These are phyloP conservation scores for Cordyceps cateniannulata DNA, from an alignment of 2,329 filamentous ascomycete species.

Conservation along the genomic window DNA sequence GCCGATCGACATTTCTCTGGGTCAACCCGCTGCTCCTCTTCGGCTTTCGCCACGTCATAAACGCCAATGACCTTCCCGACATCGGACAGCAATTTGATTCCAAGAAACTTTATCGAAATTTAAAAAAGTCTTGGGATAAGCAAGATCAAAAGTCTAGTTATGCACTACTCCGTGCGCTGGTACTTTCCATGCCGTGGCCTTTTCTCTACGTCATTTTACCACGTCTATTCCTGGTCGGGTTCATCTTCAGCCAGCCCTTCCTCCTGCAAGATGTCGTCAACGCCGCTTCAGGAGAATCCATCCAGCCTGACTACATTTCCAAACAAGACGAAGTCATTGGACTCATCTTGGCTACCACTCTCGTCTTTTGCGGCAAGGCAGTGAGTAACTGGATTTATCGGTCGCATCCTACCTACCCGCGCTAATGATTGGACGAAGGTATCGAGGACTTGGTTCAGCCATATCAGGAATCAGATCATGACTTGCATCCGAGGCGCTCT, in stretches of 20 bases:
- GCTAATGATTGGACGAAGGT: not conserved
- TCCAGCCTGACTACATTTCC: not conserved
- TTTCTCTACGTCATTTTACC: not conserved
- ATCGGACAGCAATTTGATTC: not conserved
- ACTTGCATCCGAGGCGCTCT: not conserved
- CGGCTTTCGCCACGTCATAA: not conserved
- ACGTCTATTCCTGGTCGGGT: not conserved
- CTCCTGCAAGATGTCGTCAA: not conserved
- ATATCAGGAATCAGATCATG: not conserved
- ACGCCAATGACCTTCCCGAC: not conserved
- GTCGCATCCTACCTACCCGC: no score
- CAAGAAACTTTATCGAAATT: not conserved
- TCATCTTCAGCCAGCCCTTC: not conserved
- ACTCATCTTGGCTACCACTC: not conserved
- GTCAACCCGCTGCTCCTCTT: not conserved
- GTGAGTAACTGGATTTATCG: not conserved
- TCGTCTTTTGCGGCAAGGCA: constrained; percentile 1
- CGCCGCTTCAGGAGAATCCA: not conserved
- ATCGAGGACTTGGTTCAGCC: not conserved
- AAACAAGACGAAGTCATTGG: not conserved
- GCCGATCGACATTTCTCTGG: constrained; percentile 6
- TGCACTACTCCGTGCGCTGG: not conserved
- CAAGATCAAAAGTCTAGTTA: not conserved
- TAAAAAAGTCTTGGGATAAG: not conserved
- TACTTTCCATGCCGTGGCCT: not conserved